A percentile compares a stretch with the other conserved stretches of the same genome.
phyloP scores from a whole-genome alignment of 148 eudicot species.

The Cornus kousa region DNA sequence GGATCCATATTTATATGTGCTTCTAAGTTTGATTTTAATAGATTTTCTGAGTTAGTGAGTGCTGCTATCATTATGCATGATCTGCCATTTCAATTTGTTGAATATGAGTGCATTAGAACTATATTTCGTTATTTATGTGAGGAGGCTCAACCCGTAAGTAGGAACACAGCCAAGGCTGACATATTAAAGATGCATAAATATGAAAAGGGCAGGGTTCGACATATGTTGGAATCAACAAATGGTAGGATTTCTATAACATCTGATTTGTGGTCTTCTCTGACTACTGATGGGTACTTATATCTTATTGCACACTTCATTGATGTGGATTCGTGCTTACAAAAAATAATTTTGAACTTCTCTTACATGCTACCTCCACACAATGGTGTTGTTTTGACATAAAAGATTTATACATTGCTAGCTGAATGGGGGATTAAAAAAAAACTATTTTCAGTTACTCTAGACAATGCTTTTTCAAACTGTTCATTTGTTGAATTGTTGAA shows the following conservation, averaged over 20 bases:
- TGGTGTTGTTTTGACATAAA: background rate
- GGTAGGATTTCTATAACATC: too few species aligned
- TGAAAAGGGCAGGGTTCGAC: background rate
- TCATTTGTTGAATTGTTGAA: too few species aligned
- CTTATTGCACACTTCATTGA: background rate
- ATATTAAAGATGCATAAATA: background rate
- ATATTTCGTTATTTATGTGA: background rate
- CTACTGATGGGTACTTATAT: conserved; percentile 10
- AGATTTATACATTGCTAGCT: too few species aligned
- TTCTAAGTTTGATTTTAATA: background rate
- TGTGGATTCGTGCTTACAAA: background rate
- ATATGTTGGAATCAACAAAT: background rate
- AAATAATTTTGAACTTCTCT: conserved; percentile 1
- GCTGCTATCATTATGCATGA: background rate
- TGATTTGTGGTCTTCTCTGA: background rate
- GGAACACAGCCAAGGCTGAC: background rate
- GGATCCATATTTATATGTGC: background rate
- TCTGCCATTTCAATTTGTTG: background rate
- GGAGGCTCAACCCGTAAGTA: background rate
- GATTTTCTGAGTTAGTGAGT: background rate
- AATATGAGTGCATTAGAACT: background rate
- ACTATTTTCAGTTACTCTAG: too few species aligned
- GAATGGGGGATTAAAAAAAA: too few species aligned
- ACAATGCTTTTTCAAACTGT: too few species aligned
- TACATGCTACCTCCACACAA: background rate